Evolutionary conservation across 805 yeast species (phyloP).

Genomic region (Cyberlindnera xylosilytica): DNA sequence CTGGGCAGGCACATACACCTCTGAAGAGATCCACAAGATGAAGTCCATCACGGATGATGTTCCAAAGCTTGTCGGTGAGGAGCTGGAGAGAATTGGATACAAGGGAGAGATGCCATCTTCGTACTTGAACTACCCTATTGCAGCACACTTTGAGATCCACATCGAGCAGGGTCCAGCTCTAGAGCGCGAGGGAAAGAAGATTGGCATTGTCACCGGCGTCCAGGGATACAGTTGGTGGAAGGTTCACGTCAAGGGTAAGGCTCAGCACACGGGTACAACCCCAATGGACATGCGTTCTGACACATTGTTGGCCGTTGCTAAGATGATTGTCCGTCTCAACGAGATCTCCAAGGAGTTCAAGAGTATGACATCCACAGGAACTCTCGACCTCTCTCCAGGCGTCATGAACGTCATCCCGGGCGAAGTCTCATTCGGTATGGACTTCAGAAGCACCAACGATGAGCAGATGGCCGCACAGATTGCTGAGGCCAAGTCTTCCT

Average conservation of each 20-base stretch:
- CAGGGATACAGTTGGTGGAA: slow-evolving; percentile 66
- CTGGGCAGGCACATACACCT: slow-evolving; percentile 52
- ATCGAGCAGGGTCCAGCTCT: slow-evolving; percentile 77
- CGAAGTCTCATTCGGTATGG: slow-evolving; percentile 55
- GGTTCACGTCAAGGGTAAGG: slow-evolving; percentile 55
- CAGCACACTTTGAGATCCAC: slow-evolving; percentile 71
- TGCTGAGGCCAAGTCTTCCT: slow-evolving; percentile 36
- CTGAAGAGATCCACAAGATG: slow-evolving; percentile 48
- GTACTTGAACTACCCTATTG: slow-evolving; percentile 49
- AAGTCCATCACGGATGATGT: slow-evolving; percentile 51
- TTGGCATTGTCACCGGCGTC: slow-evolving; percentile 65
- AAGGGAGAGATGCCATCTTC: slow-evolving; percentile 49
- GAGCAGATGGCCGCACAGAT: slow-evolving; percentile 36
- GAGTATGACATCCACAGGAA: slow-evolving; percentile 61
- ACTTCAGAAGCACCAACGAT: slow-evolving; percentile 54
- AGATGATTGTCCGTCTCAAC: slow-evolving; percentile 52
- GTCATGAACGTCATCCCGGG: slow-evolving; percentile 69
- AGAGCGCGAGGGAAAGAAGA: slow-evolving; percentile 50
- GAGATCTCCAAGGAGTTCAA: slow-evolving; percentile 49
- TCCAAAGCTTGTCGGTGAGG: slow-evolving; percentile 49
- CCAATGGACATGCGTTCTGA: slow-evolving; percentile 61
- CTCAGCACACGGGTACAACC: slow-evolving; percentile 74
- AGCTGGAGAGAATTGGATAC: slow-evolving; percentile 60
- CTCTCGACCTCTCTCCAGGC: slow-evolving; percentile 53
- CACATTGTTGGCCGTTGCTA: slow-evolving; percentile 56